Percentiles rank a stretch among this genome's conserved stretches.
Conservation (phyloP, 108 stramenopile species). For the Chaetoceros tenuissimus region DNA sequence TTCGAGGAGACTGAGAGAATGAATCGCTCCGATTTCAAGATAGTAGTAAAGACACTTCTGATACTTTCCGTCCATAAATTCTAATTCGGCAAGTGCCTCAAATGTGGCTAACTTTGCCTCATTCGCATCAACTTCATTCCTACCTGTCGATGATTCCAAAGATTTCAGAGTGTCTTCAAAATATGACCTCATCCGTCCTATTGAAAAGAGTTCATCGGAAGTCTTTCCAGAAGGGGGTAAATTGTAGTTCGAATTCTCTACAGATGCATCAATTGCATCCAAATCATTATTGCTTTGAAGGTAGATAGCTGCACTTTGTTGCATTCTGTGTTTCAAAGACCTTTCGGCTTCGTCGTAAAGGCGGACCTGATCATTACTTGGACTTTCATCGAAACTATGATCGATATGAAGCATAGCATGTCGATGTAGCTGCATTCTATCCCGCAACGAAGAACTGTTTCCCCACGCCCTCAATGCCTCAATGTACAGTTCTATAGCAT, state of each 20-base stretch:
- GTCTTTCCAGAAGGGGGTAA: constrained; percentile 1
- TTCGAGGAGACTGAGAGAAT: constrained; percentile 25
- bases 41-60: constrained; percentile 50
- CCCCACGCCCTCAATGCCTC: constrained; percentile 67
- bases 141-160: no score
- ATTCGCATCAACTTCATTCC: no score
- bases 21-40: constrained; percentile 50
- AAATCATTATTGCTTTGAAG: no score
- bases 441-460: constrained; percentile 48
- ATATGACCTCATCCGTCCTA: background rate
- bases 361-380: background rate
- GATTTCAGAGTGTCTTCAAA: no score
- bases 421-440: constrained; percentile 44
- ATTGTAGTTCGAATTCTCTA: no score
- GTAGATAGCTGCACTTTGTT: background rate
- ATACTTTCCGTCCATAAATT: constrained; percentile 58
- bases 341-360: background rate
- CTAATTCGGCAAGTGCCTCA: constrained; percentile 55
- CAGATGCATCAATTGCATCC: no score
- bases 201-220: background rate
- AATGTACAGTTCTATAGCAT: constrained; percentile 56
- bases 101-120: constrained; percentile 10
- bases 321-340: background rate
- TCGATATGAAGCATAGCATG: no score
- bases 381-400: background rate